These are phyloP conservation scores for Sesbania bispinosa DNA, from an alignment of 306 rosid species.

Conservation along the genomic window DNA sequence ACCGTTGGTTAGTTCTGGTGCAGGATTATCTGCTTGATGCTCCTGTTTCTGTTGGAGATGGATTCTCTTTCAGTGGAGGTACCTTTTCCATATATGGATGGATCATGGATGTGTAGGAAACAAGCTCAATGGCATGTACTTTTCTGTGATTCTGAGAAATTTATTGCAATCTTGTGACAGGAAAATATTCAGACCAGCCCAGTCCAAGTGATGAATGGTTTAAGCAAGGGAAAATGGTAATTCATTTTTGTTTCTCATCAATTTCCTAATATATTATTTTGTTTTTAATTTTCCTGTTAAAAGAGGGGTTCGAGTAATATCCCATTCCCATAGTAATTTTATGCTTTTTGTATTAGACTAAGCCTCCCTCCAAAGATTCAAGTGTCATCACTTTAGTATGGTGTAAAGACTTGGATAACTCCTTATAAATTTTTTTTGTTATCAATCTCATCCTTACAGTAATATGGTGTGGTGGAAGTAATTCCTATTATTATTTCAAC, in stretches of 20 bases:
- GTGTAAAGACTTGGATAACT: too few relatives aligned
- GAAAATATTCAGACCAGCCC: conserved; percentile 80
- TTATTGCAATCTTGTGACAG: conserved; percentile 36
- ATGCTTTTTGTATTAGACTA: neutral
- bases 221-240: conserved; percentile 75
- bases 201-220: conserved; percentile 91
- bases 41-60: conserved; percentile 74
- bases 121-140: neutral
- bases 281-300: neutral
- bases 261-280: neutral
- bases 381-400: neutral
- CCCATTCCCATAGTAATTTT: neutral
- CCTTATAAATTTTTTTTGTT: too few relatives aligned
- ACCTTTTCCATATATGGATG: neutral
- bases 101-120: too few relatives aligned
- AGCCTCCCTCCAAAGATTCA: neutral
- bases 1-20: neutral
- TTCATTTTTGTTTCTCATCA: neutral
- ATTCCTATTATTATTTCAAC: neutral
- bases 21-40: conserved; percentile 84
- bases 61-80: conserved; percentile 93
- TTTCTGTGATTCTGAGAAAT: conserved; percentile 4
- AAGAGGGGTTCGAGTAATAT: neutral
- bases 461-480: neutral
- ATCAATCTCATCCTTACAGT: too few relatives aligned